Percentiles rank a stretch among this genome's conserved stretches.
These are phyloP conservation scores for Trametes versicolor DNA, from an alignment of 1,284 basidiomycete genomes.

Conservation along the genomic window DNA sequence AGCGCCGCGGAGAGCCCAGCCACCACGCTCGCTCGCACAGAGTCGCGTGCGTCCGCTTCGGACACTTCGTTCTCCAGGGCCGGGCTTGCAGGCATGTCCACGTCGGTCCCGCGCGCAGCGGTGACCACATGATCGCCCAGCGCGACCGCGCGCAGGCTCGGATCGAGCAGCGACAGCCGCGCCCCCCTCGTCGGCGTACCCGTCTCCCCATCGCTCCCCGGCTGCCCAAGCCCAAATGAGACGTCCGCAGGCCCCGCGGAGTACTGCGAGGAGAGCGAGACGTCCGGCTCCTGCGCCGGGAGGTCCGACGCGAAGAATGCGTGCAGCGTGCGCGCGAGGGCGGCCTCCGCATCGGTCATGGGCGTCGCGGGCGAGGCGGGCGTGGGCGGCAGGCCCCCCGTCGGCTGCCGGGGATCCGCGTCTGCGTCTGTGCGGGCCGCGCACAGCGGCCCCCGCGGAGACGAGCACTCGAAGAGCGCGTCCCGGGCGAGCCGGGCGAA, in stretches of 20 bases:
- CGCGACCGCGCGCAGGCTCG: conserved; percentile 16
- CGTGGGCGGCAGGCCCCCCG: background rate
- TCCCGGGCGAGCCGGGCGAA: conserved; percentile 16
- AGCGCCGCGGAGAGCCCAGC: conserved; percentile 7
- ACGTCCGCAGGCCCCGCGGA: no score
- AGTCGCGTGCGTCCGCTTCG: background rate
- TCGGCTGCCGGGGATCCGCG: background rate
- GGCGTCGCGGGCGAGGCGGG: background rate
- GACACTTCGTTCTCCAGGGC: background rate
- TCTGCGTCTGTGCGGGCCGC: conserved; percentile 10
- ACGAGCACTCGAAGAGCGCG: conserved; percentile 10
- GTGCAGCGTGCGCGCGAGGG: conserved; percentile 2
- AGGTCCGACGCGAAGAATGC: conserved; percentile 5
- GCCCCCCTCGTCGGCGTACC: background rate
- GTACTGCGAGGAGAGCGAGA: background rate
- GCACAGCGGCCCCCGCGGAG: conserved; percentile 17
- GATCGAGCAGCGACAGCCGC: conserved; percentile 21
- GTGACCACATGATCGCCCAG: conserved; percentile 5
- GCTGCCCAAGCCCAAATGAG: no score
- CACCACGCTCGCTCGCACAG: background rate
- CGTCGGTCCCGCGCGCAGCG: conserved; percentile 3
- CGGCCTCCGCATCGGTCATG: background rate
- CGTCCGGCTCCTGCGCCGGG: background rate
- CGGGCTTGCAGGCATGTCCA: background rate
- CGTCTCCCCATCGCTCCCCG: background rate